Evolutionary conservation across 345 rosid species (phyloP), one percentile per base, ranked within the genome.

Genomic region (Odontarrhena argentea): DNA sequence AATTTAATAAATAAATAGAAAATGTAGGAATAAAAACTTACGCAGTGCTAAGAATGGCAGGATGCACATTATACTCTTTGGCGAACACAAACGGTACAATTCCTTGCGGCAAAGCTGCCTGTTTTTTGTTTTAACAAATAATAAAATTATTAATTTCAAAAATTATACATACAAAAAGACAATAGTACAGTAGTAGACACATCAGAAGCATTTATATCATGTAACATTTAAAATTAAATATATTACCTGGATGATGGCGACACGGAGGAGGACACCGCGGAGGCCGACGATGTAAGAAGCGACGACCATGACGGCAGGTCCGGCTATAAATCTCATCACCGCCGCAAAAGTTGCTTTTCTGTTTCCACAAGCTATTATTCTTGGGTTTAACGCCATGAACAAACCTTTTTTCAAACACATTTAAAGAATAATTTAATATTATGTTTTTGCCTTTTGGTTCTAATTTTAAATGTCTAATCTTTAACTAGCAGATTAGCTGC

Each of bases 321-420:
- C 99, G 76, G 83, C 70, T 69, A 94, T 73, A 91, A 94, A 94
- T 86, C 99, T 88, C 79, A 94, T 91, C 10, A 78, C 90, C 92
- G 93, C 91, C 0, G 99, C 83, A 78, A 88, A 87, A 74, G 90
- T 74, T 76, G 99, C 99, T 26, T 82, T 69, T 63, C 88, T 82
- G 79, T 94, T 94, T 45, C 99, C 99, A 80, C 99, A 94, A 52
- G 99, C 97, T 86, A 94, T 94, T 55, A 94, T 91, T 91, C 84
- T 91, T 60, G 96, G 99, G 69, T 94, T 97, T 83, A 94, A 85
- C 50, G 99, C 99, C 99, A 94, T 94, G 84, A 94, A 94, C 87
- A 94, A 77, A 51, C 99, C 99, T 94, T 79, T 55, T 8, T 18
- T 18, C 22, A 18, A 1, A 37, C 51, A 71, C 12, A 64, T 30